phyloP scores from a whole-genome alignment of 768 basidiomycete species.

The Termitomyces sp. region DNA sequence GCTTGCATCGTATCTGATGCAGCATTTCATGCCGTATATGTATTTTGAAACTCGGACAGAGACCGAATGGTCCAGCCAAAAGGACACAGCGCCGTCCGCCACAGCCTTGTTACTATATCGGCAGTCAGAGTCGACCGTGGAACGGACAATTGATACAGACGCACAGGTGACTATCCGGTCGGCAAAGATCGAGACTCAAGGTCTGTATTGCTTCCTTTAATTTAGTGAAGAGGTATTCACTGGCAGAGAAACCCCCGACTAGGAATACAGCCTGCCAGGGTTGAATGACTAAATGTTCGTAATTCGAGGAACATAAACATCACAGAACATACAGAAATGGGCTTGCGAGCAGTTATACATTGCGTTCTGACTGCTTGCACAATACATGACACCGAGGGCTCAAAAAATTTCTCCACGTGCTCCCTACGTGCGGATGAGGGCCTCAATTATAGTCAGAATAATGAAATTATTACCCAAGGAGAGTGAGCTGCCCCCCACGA shows the following conservation, averaged over 20 bases:
- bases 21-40: conserved; percentile 16
- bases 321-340: neutral
- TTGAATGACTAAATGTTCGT: neutral
- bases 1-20: conserved; percentile 7
- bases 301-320: neutral
- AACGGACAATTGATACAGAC: conserved; percentile 14
- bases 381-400: neutral
- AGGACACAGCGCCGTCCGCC: conserved; percentile 24
- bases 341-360: neutral
- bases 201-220: conserved; percentile 33
- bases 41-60: conserved; percentile 20
- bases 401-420: neutral
- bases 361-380: neutral
- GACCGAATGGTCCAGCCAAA: conserved; percentile 22
- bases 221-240: conserved; percentile 43
- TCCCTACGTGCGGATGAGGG: neutral
- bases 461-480: neutral
- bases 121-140: neutral
- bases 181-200: conserved; percentile 34
- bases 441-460: neutral
- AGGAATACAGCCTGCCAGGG: conserved; percentile 34
- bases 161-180: conserved; percentile 52
- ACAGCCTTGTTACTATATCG: conserved; percentile 24
- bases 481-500: neutral
- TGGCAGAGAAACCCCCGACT: conserved; percentile 58